Conservation (phyloP, 257 asterid genomes). For the Solanum rostratum region DNA sequence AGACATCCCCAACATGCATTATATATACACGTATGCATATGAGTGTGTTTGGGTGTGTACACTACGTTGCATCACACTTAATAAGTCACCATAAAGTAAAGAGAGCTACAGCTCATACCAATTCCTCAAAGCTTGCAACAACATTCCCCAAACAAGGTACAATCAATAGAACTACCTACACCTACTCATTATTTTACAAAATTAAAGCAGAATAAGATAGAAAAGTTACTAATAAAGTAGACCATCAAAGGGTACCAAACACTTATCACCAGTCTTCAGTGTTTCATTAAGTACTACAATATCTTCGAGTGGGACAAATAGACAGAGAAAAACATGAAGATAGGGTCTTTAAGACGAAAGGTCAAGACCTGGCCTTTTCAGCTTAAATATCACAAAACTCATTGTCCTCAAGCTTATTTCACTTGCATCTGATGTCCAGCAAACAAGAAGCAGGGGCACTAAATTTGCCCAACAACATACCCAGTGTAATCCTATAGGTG, state of each 20-base stretch:
- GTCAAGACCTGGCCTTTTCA: neutral
- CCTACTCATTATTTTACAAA: neutral
- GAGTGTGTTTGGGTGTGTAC: no score
- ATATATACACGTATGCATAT: no score
- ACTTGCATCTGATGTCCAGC: neutral
- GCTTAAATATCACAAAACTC: neutral
- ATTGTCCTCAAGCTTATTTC: neutral
- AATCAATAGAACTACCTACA: neutral
- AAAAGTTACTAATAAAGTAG: neutral
- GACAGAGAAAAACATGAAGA: neutral
- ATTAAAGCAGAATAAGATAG: no score
- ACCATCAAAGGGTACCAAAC: neutral
- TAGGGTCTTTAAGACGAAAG: neutral
- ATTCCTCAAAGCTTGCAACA: neutral
- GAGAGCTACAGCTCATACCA: neutral
- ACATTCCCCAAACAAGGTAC: neutral
- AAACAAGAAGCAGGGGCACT: neutral
- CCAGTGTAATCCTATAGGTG: neutral
- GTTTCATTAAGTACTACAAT: neutral
- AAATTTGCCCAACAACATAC: neutral
- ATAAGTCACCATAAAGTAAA: neutral
- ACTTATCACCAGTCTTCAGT: neutral
- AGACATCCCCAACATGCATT: neutral
- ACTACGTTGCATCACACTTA: neutral
- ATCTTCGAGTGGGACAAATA: neutral